These are phyloP conservation scores for Huiozyma naganishii DNA, from an alignment of 805 yeast species.

Conservation along the genomic window DNA sequence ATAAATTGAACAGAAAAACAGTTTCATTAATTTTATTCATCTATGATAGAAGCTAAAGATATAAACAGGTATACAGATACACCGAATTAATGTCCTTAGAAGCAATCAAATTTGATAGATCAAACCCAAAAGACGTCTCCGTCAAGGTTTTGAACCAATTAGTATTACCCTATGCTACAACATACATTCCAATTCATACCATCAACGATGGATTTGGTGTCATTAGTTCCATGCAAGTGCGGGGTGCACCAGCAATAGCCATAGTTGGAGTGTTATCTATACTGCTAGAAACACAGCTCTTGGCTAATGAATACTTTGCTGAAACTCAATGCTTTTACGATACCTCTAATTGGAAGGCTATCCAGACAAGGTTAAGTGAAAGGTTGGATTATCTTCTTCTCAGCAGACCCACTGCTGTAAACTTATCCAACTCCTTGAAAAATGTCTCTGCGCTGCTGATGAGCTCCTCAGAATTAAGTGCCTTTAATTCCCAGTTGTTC, in stretches of 20 bases:
- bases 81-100: conserved; percentile 32
- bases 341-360: conserved; percentile 20
- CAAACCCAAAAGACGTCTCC: conserved; percentile 22
- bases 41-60: too few relatives aligned
- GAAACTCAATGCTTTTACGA: conserved; percentile 26
- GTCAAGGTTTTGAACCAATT: conserved; percentile 73
- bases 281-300: conserved; percentile 50
- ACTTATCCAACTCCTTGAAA: conserved; percentile 58
- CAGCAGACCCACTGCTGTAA: conserved; percentile 94
- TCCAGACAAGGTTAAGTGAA: conserved; percentile 31
- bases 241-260: conserved; percentile 99
- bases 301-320: conserved; percentile 19
- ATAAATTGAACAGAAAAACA: not conserved
- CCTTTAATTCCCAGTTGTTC: conserved; percentile 26
- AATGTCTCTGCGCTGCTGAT: conserved; percentile 29
- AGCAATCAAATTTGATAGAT: conserved; percentile 57
- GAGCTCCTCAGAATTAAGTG: conserved; percentile 17
- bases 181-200: conserved; percentile 48
- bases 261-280: conserved; percentile 83
- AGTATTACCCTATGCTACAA: conserved; percentile 66
- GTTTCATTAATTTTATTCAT: too few relatives aligned
- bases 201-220: conserved; percentile 72
- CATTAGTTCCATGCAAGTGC: conserved; percentile 84
- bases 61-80: too few relatives aligned
- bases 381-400: conserved; percentile 56